Evolutionary conservation across 805 yeast species (phyloP).

Genomic region (Cyberlindnera saturnus): DNA sequence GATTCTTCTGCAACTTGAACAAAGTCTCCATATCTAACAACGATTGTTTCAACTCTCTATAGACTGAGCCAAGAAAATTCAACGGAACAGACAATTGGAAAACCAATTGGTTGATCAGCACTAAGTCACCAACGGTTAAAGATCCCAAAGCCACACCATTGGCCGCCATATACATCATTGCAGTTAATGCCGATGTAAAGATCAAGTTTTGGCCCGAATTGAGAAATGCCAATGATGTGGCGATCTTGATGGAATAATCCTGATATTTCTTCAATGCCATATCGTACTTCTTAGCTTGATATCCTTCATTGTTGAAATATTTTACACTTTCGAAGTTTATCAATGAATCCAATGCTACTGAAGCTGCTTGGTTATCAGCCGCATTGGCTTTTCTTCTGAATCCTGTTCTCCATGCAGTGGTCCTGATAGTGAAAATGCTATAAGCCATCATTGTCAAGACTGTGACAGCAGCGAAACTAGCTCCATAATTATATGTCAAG

Average conservation of each 20-base stretch:
- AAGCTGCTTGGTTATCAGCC: conserved; percentile 95
- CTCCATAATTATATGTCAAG: conserved; percentile 87
- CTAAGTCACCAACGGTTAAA: conserved; percentile 90
- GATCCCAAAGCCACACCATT: conserved; percentile 81
- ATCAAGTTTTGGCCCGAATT: conserved; percentile 77
- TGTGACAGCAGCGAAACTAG: conserved; percentile 84
- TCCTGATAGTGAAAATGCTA: conserved; percentile 77
- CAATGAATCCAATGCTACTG: conserved; percentile 88
- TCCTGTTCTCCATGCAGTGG: conserved; percentile 94
- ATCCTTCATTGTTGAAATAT: conserved; percentile 85
- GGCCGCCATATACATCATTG: conserved; percentile 98
- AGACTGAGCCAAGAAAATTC: conserved; percentile 91
- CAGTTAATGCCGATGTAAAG: conserved; percentile 84
- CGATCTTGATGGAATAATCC: conserved; percentile 63
- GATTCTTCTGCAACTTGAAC: conserved; percentile 75
- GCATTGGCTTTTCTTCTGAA: conserved; percentile 85
- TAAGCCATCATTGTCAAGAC: conserved; percentile 84
- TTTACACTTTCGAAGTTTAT: conserved; percentile 93
- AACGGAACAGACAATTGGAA: conserved; percentile 94
- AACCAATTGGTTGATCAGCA: conserved; percentile 88
- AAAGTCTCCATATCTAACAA: conserved; percentile 93
- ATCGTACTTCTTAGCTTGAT: conserved; percentile 77
- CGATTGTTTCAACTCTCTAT: conserved; percentile 90
- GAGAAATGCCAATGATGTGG: conserved; percentile 72
- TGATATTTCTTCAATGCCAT: conserved; percentile 68